Evolutionary conservation across 164 flowering plant genomes (phyloP).

Genomic region (Umbilicus rupestris): DNA sequence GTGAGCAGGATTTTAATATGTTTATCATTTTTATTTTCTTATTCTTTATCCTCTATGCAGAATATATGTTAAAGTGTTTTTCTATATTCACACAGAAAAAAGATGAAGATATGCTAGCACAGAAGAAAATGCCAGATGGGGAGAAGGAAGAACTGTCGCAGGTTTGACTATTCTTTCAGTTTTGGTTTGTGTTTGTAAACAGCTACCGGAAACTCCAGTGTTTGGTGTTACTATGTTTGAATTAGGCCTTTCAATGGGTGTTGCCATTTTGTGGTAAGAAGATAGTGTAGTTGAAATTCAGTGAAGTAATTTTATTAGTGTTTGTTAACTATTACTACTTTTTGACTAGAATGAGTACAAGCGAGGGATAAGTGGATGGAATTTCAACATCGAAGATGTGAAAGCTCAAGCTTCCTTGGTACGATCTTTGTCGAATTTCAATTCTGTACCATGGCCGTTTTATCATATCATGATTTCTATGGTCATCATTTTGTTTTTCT

Average conservation of each 20-base stretch:
- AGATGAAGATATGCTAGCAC: conserved; percentile 88
- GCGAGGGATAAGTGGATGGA: conserved; percentile 94
- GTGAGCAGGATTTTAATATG: conserved; percentile 20
- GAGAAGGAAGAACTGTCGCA: conserved; percentile 85
- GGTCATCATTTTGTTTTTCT: conserved; percentile 8
- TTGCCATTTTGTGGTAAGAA: too few species aligned
- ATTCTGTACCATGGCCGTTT: background rate
- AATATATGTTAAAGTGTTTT: background rate
- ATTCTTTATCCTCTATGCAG: conserved; percentile 1
- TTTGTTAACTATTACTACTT: background rate
- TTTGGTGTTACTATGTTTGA: background rate
- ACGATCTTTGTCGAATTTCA: conserved; percentile 12
- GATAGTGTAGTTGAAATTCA: background rate
- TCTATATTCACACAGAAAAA: conserved; percentile 38
- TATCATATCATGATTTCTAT: background rate
- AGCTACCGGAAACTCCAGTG: background rate
- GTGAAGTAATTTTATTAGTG: background rate
- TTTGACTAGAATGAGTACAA: conserved; percentile 75
- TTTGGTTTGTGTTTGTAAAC: background rate
- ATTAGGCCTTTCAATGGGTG: background rate
- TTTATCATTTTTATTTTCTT: background rate
- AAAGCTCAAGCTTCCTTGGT: conserved; percentile 92
- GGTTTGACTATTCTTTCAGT: conserved; percentile 29
- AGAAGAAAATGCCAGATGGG: conserved; percentile 88
- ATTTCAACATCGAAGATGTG: conserved; percentile 82